Evolutionary conservation across 768 basidiomycete species (phyloP), one percentile per base, ranked within the genome.

Genomic region (Termitomyces sp.): DNA sequence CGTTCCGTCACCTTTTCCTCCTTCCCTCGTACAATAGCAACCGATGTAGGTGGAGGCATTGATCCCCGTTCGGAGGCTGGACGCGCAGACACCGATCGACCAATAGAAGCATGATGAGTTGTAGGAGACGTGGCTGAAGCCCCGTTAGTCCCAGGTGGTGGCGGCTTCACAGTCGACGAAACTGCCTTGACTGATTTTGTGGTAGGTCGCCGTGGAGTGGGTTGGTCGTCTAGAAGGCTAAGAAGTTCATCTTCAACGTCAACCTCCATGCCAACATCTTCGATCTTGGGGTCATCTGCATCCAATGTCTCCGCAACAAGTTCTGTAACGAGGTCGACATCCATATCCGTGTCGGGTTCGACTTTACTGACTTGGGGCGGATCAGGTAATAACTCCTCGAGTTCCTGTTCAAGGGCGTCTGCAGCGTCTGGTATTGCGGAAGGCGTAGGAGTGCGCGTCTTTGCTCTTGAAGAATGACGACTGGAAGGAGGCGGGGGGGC

Each of bases 231-330:
- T 32, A 91, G 74, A 26, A 91, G 74, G 64, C 87, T 87, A 57
- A 89, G 76, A 49, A 90, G 70, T 70, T 90, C 89, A 61, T 87
- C 82, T 57, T 87, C 86, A 24, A 85, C 80, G 55, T 86, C 74
- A 57, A 76, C 66, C 59, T 73, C 72, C 73, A 70, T 74, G 42
- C 56, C 65, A 22, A 67, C 62, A 53, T 67, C 65, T 32, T 70
- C 67, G 18, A 58, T 45, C 55, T 72, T 67, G 44, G 64, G 39
- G 30, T 59, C 61, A 8, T 65, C 67, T 16, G 62, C 64, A 36
- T 73, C 72, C 52, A 77, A 57, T 12, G 76, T 77, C 52, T 78
- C 76, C 24, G 71, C 72, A 13, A 82, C 79, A 27, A 81, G 73
- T 55, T 78, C 76, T 0, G 74, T 71, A 5, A 80, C 75, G 18